phyloP scores from a whole-genome alignment of 495 filamentous ascomycete species.

The Peziza echinospora region DNA sequence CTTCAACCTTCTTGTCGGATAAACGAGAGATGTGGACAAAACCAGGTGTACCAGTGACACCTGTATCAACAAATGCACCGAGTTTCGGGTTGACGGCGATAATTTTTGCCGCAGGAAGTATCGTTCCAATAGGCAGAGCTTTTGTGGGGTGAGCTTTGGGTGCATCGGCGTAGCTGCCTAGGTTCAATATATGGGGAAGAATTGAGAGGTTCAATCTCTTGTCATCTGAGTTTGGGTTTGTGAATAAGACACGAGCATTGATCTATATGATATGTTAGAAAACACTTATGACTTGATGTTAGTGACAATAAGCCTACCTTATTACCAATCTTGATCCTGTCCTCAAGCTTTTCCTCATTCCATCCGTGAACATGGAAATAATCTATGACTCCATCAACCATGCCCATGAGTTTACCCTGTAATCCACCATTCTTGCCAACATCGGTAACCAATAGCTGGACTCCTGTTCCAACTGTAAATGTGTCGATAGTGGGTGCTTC shows the following conservation, averaged over 20 bases:
- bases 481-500: slow-evolving; percentile 68
- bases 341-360: slow-evolving; percentile 39
- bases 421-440: slow-evolving; percentile 31
- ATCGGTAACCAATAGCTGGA: slow-evolving; percentile 66
- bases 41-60: slow-evolving; percentile 47
- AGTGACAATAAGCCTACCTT: slow-evolving; percentile 29
- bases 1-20: slow-evolving; percentile 59
- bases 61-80: slow-evolving; percentile 65
- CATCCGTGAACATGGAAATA: slow-evolving; percentile 51
- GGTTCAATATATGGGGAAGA: slow-evolving; percentile 55
- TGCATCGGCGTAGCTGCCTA: slow-evolving; percentile 30
- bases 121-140: slow-evolving; percentile 40
- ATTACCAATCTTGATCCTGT: slow-evolving; percentile 53
- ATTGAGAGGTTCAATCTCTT: slow-evolving; percentile 72
- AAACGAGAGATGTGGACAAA: slow-evolving; percentile 88
- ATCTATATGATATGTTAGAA: slow-evolving; percentile 20
- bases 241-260: slow-evolving; percentile 69
- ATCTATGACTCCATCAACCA: slow-evolving; percentile 73
- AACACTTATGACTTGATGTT: background rate
- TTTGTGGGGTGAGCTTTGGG: background rate
- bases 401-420: slow-evolving; percentile 73
- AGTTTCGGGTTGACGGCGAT: slow-evolving; percentile 50
- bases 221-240: slow-evolving; percentile 51
- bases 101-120: slow-evolving; percentile 54
- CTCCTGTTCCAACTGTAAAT: slow-evolving; percentile 75